Evolutionary conservation across 1,284 basidiomycete genomes (phyloP).

Genomic region (Stereum hirsutum): DNA sequence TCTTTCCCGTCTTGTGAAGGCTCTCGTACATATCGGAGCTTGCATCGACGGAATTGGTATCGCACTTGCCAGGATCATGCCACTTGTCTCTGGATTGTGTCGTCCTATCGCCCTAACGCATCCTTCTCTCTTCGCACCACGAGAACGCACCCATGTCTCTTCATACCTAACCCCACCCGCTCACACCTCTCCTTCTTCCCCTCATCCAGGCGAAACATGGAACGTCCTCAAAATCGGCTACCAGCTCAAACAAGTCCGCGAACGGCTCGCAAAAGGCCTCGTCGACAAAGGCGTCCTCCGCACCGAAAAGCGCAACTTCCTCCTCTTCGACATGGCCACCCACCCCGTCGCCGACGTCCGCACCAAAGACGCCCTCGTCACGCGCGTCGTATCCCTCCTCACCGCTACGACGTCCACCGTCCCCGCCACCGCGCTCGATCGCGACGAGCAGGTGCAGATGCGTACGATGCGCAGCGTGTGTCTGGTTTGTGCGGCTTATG

Average conservation of each 20-base stretch:
- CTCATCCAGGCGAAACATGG: conserved; percentile 85
- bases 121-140: conserved; percentile 1
- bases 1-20: no score
- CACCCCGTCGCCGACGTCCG: conserved; percentile 90
- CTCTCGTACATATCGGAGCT: no score
- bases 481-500: conserved; percentile 82
- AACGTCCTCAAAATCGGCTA: conserved; percentile 98
- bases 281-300: conserved; percentile 97
- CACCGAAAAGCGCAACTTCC: conserved; percentile 94
- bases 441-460: conserved; percentile 73
- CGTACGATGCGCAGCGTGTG: conserved; percentile 75
- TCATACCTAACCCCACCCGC: no score
- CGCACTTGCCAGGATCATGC: no score
- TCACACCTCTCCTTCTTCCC: background rate
- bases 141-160: background rate
- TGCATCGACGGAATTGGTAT: no score
- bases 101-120: background rate
- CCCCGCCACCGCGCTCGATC: conserved; percentile 62
- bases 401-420: conserved; percentile 81
- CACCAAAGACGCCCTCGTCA: conserved; percentile 79
- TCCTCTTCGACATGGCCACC: conserved; percentile 98
- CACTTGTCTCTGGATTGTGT: no score
- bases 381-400: conserved; percentile 68
- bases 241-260: conserved; percentile 94
- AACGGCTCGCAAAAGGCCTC: conserved; percentile 92